Percentiles rank a stretch among this genome's conserved stretches.
These are phyloP conservation scores for Huntiella decipiens DNA, from an alignment of 2,329 filamentous ascomycete genomes.

Conservation along the genomic window DNA sequence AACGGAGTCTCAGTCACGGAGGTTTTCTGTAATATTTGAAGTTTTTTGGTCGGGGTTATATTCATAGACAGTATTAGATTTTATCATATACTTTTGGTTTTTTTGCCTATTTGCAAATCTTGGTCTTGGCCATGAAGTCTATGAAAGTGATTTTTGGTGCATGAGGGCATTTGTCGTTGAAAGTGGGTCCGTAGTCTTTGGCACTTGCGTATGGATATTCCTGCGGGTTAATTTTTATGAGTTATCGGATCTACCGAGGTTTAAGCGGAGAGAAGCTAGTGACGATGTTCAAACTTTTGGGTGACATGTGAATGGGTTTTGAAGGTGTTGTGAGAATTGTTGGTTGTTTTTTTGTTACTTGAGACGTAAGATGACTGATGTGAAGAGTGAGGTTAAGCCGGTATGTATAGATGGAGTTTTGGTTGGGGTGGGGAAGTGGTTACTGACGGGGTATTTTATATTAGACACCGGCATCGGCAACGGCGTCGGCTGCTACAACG, in stretches of 20 bases:
- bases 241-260: background rate
- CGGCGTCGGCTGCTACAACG: background rate
- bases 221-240: background rate
- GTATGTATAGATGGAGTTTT: background rate
- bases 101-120: background rate
- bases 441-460: background rate
- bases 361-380: background rate
- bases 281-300: too few species aligned
- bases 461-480: background rate
- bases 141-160: background rate
- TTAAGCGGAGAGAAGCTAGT: background rate
- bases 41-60: too few species aligned
- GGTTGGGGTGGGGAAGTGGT: background rate
- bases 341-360: background rate
- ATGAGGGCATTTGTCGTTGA: background rate
- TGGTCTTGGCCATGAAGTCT: background rate
- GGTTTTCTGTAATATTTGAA: too few species aligned
- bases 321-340: background rate
- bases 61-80: background rate
- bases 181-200: background rate
- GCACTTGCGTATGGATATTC: too few species aligned
- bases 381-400: background rate
- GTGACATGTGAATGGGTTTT: too few species aligned
- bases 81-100: background rate
- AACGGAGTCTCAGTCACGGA: too few species aligned